Evolutionary conservation across 2,329 filamentous ascomycete species (phyloP).

Genomic region (Teratosphaeria epicoccoides): DNA sequence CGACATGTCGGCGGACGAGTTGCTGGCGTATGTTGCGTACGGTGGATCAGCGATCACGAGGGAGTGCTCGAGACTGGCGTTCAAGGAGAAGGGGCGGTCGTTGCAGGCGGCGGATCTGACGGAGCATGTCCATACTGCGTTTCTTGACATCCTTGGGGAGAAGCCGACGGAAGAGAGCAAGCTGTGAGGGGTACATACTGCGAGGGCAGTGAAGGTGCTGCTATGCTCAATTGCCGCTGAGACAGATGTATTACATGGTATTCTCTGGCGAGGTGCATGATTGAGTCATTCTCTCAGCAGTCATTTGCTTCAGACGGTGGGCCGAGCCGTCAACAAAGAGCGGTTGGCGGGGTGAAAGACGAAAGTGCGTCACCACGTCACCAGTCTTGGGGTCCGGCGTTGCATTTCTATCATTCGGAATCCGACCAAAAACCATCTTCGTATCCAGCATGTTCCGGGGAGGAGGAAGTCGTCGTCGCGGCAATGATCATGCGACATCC

Average conservation of each 20-base stretch:
- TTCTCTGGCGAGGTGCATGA: no score
- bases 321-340: no score
- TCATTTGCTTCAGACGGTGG: no score
- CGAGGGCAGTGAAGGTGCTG: no score
- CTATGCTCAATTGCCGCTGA: no score
- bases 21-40: slow-evolving; percentile 68
- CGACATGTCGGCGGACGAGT: slow-evolving; percentile 46
- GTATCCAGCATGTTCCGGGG: slow-evolving; percentile 1
- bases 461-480: not conserved
- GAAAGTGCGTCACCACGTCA: not conserved
- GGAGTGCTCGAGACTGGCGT: slow-evolving; percentile 81
- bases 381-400: no score
- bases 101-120: slow-evolving; percentile 90
- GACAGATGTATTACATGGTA: no score
- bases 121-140: slow-evolving; percentile 75
- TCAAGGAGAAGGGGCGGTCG: slow-evolving; percentile 72
- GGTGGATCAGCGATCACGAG: slow-evolving; percentile 80
- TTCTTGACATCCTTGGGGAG: slow-evolving; percentile 69
- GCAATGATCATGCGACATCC: not conserved
- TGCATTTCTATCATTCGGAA: not conserved
- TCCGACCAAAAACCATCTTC: not conserved
- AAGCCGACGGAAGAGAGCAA: slow-evolving; percentile 1
- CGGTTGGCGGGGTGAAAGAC: not conserved
- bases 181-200: not conserved
- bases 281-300: no score